These are phyloP conservation scores for Tubosaeta brunneosetosa DNA, from an alignment of 768 basidiomycete species.

Conservation along the genomic window DNA sequence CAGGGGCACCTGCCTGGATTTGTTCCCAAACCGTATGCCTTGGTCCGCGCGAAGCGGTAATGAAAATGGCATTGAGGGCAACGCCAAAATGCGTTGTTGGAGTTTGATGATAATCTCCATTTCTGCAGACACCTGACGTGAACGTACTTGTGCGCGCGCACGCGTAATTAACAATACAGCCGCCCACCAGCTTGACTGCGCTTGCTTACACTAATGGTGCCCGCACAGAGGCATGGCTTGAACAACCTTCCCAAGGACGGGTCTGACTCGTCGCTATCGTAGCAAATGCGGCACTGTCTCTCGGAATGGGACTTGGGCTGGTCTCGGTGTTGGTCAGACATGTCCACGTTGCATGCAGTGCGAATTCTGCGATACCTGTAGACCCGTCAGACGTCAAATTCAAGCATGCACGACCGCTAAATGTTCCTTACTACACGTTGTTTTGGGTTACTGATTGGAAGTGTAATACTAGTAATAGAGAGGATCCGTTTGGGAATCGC, in stretches of 20 bases:
- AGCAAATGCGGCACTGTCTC: slow-evolving; percentile 81
- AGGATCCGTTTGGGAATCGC: slow-evolving; percentile 14
- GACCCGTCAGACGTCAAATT: not conserved
- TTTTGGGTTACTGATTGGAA: slow-evolving; percentile 2
- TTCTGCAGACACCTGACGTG: slow-evolving; percentile 73
- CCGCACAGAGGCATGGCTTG: slow-evolving; percentile 64
- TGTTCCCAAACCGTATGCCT: slow-evolving; percentile 66
- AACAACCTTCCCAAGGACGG: slow-evolving; percentile 68
- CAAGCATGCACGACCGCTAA: not conserved
- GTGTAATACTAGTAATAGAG: not conserved
- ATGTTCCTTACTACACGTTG: not conserved
- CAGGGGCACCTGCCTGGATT: slow-evolving; percentile 53
- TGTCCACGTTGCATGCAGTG: slow-evolving; percentile 9
- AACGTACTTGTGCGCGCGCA: slow-evolving; percentile 50
- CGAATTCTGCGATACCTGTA: not conserved
- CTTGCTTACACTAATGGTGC: slow-evolving; percentile 61
- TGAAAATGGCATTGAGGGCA: slow-evolving; percentile 78
- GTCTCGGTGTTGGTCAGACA: slow-evolving; percentile 14
- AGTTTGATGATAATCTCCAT: slow-evolving; percentile 64
- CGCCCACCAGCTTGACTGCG: not conserved
- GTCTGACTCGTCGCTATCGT: slow-evolving; percentile 62
- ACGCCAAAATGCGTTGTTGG: slow-evolving; percentile 66
- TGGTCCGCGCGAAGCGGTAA: slow-evolving; percentile 73
- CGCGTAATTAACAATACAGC: slow-evolving; percentile 18
- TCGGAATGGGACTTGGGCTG: slow-evolving; percentile 26